Percentiles rank a stretch among this genome's conserved stretches.
phyloP scores from a whole-genome alignment of 2,329 filamentous ascomycete genomes.

The Fonsecaea nubica region DNA sequence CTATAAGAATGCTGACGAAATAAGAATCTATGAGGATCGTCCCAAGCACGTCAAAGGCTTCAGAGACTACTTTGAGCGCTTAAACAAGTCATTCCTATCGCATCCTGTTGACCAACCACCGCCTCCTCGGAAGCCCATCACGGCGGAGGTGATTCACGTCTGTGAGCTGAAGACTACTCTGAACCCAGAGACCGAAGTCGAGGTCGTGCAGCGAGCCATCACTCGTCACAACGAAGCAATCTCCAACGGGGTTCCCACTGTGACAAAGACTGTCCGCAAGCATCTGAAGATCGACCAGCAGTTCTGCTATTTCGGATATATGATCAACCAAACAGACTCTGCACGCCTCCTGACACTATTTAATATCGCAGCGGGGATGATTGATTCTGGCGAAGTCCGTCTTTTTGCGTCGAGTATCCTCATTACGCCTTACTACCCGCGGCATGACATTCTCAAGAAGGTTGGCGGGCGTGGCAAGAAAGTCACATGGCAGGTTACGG shows the following conservation, averaged over 20 bases:
- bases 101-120: conserved; percentile 44
- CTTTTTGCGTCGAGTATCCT: conserved; percentile 88
- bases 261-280: conserved; percentile 52
- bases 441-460: conserved; percentile 75
- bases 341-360: conserved; percentile 71
- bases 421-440: conserved; percentile 80
- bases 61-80: conserved; percentile 78
- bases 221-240: conserved; percentile 75
- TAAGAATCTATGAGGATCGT: conserved; percentile 72
- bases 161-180: conserved; percentile 75
- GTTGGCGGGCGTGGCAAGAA: conserved; percentile 86
- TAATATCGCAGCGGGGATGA: conserved; percentile 64
- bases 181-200: conserved; percentile 78
- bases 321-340: conserved; percentile 75
- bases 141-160: conserved; percentile 84
- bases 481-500: conserved; percentile 82
- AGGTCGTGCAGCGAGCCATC: conserved; percentile 86
- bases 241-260: conserved; percentile 42
- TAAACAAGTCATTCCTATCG: conserved; percentile 69
- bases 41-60: conserved; percentile 77
- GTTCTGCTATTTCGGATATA: conserved; percentile 90
- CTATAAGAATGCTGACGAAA: conserved; percentile 80
- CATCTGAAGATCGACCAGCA: conserved; percentile 79
- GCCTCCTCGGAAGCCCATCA: conserved; percentile 68
- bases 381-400: conserved; percentile 73